These are phyloP conservation scores for Xylaria sp. DNA, from an alignment of 2,329 filamentous ascomycete genomes.

Conservation along the genomic window DNA sequence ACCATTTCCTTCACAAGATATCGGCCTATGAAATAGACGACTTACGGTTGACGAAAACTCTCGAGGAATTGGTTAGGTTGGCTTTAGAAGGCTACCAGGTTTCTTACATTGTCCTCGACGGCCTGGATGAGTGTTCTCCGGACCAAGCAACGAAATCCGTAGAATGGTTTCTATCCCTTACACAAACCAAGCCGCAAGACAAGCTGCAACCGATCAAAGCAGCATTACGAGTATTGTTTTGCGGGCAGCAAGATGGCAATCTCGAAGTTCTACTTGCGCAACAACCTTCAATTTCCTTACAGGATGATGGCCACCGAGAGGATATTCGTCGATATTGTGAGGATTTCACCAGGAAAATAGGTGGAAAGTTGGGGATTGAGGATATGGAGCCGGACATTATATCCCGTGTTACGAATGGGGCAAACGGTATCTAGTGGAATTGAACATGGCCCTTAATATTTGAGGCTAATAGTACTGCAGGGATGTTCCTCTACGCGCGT, in stretches of 20 bases:
- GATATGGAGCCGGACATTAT: too few species aligned
- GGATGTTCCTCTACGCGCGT: too few species aligned
- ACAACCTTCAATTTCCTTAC: constrained; percentile 21
- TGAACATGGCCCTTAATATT: too few species aligned
- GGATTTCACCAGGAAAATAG: too few species aligned
- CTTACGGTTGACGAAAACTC: constrained; percentile 1
- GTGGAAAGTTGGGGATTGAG: too few species aligned
- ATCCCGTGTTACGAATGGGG: too few species aligned
- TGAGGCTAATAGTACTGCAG: too few species aligned
- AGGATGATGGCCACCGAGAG: constrained; percentile 3
- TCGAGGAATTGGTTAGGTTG: neutral
- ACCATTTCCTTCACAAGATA: constrained; percentile 16
- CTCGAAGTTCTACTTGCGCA: constrained; percentile 28
- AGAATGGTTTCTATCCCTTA: constrained; percentile 27
- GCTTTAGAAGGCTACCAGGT: constrained; percentile 17
- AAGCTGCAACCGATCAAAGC: too few species aligned
- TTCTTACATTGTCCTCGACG: constrained; percentile 30
- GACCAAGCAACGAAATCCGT: constrained; percentile 18
- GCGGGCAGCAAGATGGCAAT: constrained; percentile 29
- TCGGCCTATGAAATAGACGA: constrained; percentile 10
- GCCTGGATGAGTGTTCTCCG: constrained; percentile 27
- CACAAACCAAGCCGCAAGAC: too few species aligned
- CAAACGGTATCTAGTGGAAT: too few species aligned
- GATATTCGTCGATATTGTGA: too few species aligned
- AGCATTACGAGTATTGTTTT: constrained; percentile 19